Percentiles rank a stretch among this genome's conserved stretches.
Evolutionary conservation across 352 stramenopile species (phyloP).

Genomic region (Phytopythium oedochilum): DNA sequence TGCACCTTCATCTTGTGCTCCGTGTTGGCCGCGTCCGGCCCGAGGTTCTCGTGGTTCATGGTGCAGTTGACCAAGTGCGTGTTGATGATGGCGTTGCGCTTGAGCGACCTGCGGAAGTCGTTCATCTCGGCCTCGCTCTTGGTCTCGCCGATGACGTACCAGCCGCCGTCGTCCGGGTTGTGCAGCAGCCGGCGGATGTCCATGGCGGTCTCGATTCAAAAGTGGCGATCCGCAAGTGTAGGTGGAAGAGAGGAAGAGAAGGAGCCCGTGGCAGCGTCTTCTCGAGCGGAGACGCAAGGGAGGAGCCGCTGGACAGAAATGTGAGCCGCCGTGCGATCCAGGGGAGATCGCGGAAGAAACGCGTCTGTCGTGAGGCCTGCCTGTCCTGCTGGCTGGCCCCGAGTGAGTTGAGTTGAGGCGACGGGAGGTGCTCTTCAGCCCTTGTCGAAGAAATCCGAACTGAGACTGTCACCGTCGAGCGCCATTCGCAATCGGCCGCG

Average conservation of each 20-base stretch:
- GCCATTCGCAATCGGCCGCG: conserved; percentile 4
- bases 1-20: conserved; percentile 86
- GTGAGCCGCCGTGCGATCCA: conserved; percentile 13
- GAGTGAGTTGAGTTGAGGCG: not conserved
- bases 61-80: conserved; percentile 80
- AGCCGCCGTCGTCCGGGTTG: conserved; percentile 72
- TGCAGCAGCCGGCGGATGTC: conserved; percentile 72
- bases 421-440: conserved; percentile 2
- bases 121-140: conserved; percentile 66
- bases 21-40: conserved; percentile 22
- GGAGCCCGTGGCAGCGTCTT: not conserved
- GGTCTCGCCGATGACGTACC: conserved; percentile 77
- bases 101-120: conserved; percentile 71
- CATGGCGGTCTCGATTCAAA: conserved; percentile 30
- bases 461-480: not conserved
- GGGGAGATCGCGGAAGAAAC: not conserved
- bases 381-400: conserved; percentile 32
- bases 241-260: no score
- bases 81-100: conserved; percentile 84
- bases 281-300: not conserved
- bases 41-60: conserved; percentile 65
- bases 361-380: conserved; percentile 24
- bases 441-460: conserved; percentile 7
- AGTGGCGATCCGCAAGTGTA: conserved; percentile 17
- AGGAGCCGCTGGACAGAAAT: conserved; percentile 11